Percentiles rank a stretch among this genome's conserved stretches.
Evolutionary conservation across 192 early-diverging fungal species (phyloP).

Genomic region (Backusella westeae): DNA sequence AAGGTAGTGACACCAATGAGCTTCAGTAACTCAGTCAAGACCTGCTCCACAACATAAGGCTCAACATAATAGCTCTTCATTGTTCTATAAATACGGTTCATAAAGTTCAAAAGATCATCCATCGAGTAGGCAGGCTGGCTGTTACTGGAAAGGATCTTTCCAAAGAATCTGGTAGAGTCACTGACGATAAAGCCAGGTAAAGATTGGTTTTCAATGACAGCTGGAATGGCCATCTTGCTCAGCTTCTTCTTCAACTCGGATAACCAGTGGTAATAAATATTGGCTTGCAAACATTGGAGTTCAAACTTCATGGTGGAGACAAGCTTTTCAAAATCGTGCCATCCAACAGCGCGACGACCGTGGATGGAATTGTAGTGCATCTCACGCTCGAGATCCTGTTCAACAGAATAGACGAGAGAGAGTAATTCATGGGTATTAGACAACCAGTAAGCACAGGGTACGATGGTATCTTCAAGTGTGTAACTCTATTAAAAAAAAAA

Average conservation of each 20-base stretch:
- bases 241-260: conserved; percentile 95
- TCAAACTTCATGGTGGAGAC: conserved; percentile 87
- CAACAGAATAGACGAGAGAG: conserved; percentile 77
- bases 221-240: conserved; percentile 92
- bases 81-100: conserved; percentile 91
- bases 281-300: conserved; percentile 87
- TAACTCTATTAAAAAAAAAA: conserved; percentile 35
- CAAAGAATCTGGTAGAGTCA: conserved; percentile 86
- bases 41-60: conserved; percentile 85
- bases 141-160: conserved; percentile 80
- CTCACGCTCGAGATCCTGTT: conserved; percentile 62
- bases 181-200: conserved; percentile 94
- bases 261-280: conserved; percentile 98
- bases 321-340: conserved; percentile 74
- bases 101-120: conserved; percentile 91
- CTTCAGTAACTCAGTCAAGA: conserved; percentile 92
- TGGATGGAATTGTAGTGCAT: conserved; percentile 64
- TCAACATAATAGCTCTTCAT: conserved; percentile 99
- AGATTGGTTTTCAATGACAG: conserved; percentile 94
- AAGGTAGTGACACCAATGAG: conserved; percentile 93
- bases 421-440: conserved; percentile 95
- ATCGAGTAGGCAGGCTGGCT: conserved; percentile 82
- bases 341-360: conserved; percentile 50
- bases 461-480: conserved; percentile 76
- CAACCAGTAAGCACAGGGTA: conserved; percentile 91